Conservation (phyloP, 176 grass and related monocot species). For the Cenchrus purpureus region DNA sequence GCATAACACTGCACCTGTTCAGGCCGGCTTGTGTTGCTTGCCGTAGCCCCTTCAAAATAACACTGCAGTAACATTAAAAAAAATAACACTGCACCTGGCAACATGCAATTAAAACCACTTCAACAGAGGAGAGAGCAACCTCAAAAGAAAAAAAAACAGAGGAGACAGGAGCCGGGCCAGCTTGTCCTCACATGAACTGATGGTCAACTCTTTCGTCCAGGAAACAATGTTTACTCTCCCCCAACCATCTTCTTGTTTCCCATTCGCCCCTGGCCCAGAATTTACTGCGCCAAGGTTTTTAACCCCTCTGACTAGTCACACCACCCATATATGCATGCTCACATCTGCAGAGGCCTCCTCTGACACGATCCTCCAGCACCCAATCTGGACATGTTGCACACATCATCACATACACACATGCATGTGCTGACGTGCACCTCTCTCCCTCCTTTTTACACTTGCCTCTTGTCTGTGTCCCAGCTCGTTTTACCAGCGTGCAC, state of each 20-base stretch:
- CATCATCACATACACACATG: neutral
- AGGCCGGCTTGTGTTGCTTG: too few relatives aligned
- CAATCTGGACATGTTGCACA: conserved; percentile 36
- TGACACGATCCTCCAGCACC: conserved; percentile 40
- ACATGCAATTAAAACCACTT: conserved; percentile 1
- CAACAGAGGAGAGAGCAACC: neutral
- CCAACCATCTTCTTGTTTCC: neutral
- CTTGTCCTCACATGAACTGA: conserved; percentile 51
- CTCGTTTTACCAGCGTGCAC: conserved; percentile 27
- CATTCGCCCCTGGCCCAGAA: conserved; percentile 15
- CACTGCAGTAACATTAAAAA: too few relatives aligned
- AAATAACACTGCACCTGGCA: neutral
- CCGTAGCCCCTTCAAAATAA: too few relatives aligned
- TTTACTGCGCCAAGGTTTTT: conserved; percentile 31
- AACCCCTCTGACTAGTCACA: conserved; percentile 37
- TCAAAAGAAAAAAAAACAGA: neutral
- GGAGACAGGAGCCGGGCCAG: conserved; percentile 28
- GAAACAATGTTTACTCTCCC: neutral
- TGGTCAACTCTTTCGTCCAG: conserved; percentile 45
- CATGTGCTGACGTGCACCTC: neutral
- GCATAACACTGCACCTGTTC: too few relatives aligned
- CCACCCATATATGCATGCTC: conserved; percentile 25
- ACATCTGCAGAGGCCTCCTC: neutral
- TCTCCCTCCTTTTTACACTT: neutral
- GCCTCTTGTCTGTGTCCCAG: neutral